Base-by-base conservation (phyloP, 345 rosid genomes). In the Hibiscus mutabilis region DNA sequence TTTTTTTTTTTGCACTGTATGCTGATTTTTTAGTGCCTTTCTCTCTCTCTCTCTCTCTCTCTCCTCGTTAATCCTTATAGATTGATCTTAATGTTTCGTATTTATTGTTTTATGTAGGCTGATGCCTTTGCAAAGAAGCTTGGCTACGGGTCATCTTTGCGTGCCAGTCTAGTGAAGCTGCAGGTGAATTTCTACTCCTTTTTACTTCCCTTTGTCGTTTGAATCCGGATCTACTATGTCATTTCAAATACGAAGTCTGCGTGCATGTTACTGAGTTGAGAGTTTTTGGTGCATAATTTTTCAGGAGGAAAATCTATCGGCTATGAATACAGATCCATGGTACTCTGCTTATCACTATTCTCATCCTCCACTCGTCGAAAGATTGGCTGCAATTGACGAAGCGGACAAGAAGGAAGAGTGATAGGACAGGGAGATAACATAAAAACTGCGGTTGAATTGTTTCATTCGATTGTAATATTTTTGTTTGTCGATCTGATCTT, bases 291-390 rank as follows among this genome's bases (percentile, higher is more conserved):
- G 58, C 19, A 67, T 31, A 2, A 16, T 15, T 81, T 81, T 78
- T 49, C 95, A 96, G 98, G 99, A 91, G 82, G 99, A 96, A 75
- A 96, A 96, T 79, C 84, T 96, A 73, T 91, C 98, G 9, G 88
- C 98, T 5, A 91, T 96, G 98, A 92, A 96, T 71, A 91, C 98
- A 0, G 98, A 92, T 85, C 99, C 97, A 24, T 91, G 94, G 93
- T 92, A 91, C 84, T 96, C 98, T 1, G 92, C 98, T 3, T 92
- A 92, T 81, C 99, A 96, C 84, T 91, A 96, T 76, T 96, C 99
- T 63, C 99, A 91, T 71, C 98, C 98, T 72, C 96, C 97, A 5
- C 90, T 92, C 19, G 99, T 91, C 0, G 99, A 96, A 82, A 86
- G 99, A 78, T 80, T 96, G 83, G 84, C 89, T 19, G 98, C 94